Evolutionary conservation across 805 yeast genomes (phyloP).

Genomic region (Ogataea nitratoaversa): DNA sequence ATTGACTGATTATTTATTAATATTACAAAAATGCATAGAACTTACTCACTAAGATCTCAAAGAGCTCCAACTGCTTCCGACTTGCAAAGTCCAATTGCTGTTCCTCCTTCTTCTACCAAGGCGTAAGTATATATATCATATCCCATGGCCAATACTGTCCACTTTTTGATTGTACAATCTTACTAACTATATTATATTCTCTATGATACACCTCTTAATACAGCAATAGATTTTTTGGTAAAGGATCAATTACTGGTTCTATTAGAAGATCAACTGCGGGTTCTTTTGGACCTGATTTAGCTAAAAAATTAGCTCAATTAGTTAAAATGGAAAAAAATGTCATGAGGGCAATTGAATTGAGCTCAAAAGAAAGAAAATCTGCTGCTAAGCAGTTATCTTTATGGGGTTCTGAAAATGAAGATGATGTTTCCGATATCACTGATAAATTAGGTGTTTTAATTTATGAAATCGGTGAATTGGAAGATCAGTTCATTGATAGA

Average conservation of each 20-base stretch:
- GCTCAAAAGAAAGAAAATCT: conserved; percentile 73
- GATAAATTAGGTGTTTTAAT: conserved; percentile 82
- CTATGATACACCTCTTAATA: background rate
- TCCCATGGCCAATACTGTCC: too few relatives aligned
- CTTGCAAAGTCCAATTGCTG: conserved; percentile 91
- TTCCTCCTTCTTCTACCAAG: conserved; percentile 87
- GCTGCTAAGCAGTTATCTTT: conserved; percentile 77
- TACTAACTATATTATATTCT: too few relatives aligned
- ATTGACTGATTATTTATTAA: background rate
- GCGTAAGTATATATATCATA: too few relatives aligned
- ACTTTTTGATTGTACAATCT: too few relatives aligned
- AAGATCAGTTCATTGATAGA: conserved; percentile 81
- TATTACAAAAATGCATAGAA: conserved; percentile 76
- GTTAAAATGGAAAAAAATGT: conserved; percentile 82
- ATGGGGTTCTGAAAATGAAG: conserved; percentile 88
- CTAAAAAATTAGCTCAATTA: conserved; percentile 67
- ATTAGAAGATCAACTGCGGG: conserved; percentile 71
- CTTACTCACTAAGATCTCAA: conserved; percentile 90
- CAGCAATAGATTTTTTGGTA: conserved; percentile 72
- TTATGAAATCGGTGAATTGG: conserved; percentile 80
- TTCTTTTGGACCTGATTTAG: conserved; percentile 72
- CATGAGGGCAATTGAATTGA: conserved; percentile 71
- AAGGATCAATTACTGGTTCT: conserved; percentile 50
- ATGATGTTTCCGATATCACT: conserved; percentile 80
- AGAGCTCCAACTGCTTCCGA: conserved; percentile 98